These are phyloP conservation scores for Laburnicola sp. DNA, from an alignment of 2,329 filamentous ascomycete species.

Conservation along the genomic window DNA sequence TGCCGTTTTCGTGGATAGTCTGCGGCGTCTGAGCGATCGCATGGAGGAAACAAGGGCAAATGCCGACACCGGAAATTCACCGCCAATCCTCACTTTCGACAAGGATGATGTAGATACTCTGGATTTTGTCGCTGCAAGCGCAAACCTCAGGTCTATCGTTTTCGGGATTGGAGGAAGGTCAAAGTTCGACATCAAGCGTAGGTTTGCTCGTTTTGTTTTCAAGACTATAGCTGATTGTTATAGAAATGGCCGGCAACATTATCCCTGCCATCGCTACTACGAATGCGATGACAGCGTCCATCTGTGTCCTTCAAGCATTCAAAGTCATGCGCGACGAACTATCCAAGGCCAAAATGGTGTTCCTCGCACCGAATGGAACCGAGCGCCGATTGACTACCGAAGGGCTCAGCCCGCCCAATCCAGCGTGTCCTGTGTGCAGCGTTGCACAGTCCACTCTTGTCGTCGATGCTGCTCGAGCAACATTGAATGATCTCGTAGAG, in stretches of 20 bases:
- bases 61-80: slow-evolving; percentile 51
- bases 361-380: slow-evolving; percentile 68
- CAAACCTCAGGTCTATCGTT: slow-evolving; percentile 85
- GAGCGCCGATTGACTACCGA: slow-evolving; percentile 63
- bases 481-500: slow-evolving; percentile 77
- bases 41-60: slow-evolving; percentile 65
- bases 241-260: slow-evolving; percentile 97
- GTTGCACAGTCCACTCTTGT: slow-evolving; percentile 68
- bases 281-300: slow-evolving; percentile 90
- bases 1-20: slow-evolving; percentile 80
- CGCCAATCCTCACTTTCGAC: slow-evolving; percentile 80
- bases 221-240: slow-evolving; percentile 7
- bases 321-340: slow-evolving; percentile 77
- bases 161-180: slow-evolving; percentile 88
- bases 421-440: slow-evolving; percentile 80
- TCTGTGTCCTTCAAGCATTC: slow-evolving; percentile 90
- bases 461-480: slow-evolving; percentile 72
- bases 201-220: slow-evolving; percentile 19
- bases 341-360: slow-evolving; percentile 76
- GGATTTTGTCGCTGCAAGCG: slow-evolving; percentile 88
- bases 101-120: slow-evolving; percentile 96
- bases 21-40: slow-evolving; percentile 74
- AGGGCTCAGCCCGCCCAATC: slow-evolving; percentile 66
- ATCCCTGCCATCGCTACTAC: slow-evolving; percentile 98
- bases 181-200: slow-evolving; percentile 89